Percentiles rank a stretch among this genome's conserved stretches.
These are phyloP conservation scores for Sisymbrium irio DNA, from an alignment of 345 rosid species.

Conservation along the genomic window DNA sequence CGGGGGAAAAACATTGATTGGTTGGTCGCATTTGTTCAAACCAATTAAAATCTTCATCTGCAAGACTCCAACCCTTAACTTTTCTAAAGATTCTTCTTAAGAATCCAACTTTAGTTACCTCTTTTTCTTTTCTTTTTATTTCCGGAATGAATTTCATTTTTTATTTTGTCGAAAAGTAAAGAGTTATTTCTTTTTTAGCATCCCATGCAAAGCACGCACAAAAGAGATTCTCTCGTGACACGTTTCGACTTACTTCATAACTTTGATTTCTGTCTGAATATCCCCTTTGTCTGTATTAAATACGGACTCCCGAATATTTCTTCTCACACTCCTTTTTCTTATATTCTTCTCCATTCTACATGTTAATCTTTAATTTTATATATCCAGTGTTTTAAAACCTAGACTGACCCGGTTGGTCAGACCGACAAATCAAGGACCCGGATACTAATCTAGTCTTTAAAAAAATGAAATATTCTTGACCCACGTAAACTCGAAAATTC, in stretches of 20 bases:
- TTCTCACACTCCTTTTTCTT: conserved; percentile 3
- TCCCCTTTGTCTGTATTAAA: conserved; percentile 39
- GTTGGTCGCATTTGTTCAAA: conserved; percentile 32
- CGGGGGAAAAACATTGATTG: neutral
- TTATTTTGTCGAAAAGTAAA: conserved; percentile 29
- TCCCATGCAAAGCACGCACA: conserved; percentile 39
- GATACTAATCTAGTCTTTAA: neutral
- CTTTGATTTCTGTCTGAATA: conserved; percentile 39
- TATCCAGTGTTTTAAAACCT: neutral
- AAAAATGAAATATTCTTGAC: neutral
- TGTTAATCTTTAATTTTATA: neutral
- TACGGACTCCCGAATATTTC: conserved; percentile 20
- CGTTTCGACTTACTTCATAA: conserved; percentile 35
- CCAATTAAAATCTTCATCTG: conserved; percentile 37
- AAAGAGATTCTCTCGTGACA: conserved; percentile 39
- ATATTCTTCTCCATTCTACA: conserved; percentile 14
- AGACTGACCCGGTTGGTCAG: neutral
- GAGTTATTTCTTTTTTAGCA: conserved; percentile 32
- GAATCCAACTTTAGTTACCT: conserved; percentile 31
- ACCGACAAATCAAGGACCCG: neutral
- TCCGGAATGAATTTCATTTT: conserved; percentile 9
- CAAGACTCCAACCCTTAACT: conserved; percentile 43
- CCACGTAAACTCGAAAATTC: neutral
- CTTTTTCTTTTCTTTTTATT: conserved; percentile 34
- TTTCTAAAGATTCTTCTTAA: conserved; percentile 28